Conservation (phyloP, 2,329 filamentous ascomycete genomes). For the Ceratocystis variospora region DNA sequence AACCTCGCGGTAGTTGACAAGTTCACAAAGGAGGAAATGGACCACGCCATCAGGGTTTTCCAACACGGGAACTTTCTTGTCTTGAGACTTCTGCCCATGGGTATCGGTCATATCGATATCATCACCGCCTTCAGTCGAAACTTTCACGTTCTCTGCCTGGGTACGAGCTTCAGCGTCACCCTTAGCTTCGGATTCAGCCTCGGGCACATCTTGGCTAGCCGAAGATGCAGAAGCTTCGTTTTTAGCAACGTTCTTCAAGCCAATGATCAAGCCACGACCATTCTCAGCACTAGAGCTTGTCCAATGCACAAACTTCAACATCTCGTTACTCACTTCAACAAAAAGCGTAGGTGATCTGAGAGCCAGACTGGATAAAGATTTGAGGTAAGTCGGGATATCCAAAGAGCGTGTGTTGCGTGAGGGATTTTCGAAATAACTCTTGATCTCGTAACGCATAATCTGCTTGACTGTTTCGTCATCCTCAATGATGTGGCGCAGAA, state of each 20-base stretch:
- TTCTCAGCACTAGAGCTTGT: conserved; percentile 5
- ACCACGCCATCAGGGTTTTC: conserved; percentile 92
- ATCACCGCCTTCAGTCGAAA: conserved; percentile 40
- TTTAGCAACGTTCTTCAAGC: conserved; percentile 9
- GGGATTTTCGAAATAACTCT: conserved; percentile 53
- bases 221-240: background rate
- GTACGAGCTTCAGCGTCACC: background rate
- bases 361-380: conserved; percentile 63
- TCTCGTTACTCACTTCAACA: conserved; percentile 73
- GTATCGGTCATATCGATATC: conserved; percentile 48
- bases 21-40: conserved; percentile 83
- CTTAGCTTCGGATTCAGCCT: background rate
- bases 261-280: conserved; percentile 17
- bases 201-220: background rate
- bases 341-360: conserved; percentile 76
- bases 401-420: conserved; percentile 39
- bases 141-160: conserved; percentile 37
- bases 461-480: conserved; percentile 84
- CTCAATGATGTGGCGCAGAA: conserved; percentile 84
- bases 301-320: conserved; percentile 41
- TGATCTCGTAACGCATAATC: conserved; percentile 83
- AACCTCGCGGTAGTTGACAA: conserved; percentile 83
- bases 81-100: conserved; percentile 48
- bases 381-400: conserved; percentile 61
- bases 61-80: conserved; percentile 62